A percentile compares a stretch with the other conserved stretches of the same genome.
Conservation (phyloP, 148 eudicot genomes). For the Chenopodium album region DNA sequence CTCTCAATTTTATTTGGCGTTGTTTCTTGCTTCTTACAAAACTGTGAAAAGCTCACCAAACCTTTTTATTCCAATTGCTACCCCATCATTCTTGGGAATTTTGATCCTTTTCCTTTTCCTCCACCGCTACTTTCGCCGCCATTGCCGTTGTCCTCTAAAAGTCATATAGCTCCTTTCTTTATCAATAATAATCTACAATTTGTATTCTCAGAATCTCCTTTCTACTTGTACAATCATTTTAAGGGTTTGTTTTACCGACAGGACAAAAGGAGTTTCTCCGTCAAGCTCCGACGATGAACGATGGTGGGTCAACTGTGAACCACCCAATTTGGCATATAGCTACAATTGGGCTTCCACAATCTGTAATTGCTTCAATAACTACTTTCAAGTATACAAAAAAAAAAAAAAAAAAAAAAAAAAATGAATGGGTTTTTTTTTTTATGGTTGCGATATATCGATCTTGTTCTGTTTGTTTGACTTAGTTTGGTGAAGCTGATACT, state of each 20-base stretch:
- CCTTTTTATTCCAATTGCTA: background rate
- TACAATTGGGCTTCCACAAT: constrained; percentile 48
- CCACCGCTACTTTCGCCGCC: constrained; percentile 7
- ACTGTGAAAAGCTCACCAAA: background rate
- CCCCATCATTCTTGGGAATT: background rate
- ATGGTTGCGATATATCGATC: constrained; percentile 40
- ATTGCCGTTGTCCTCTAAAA: constrained; percentile 8
- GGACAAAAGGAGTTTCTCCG: background rate
- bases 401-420: background rate
- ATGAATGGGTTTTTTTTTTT: constrained; percentile 35
- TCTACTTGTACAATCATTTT: constrained; percentile 35
- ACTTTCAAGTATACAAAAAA: constrained; percentile 38
- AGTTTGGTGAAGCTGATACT: constrained; percentile 56
- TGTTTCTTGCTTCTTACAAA: background rate
- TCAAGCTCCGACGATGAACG: constrained; percentile 7
- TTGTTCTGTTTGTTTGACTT: constrained; percentile 58
- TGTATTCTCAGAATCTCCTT: constrained; percentile 43
- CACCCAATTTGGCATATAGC: constrained; percentile 59
- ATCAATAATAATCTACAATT: constrained; percentile 21
- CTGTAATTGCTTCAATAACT: constrained; percentile 54
- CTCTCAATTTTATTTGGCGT: background rate
- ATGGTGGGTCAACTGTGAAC: constrained; percentile 19
- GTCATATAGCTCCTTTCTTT: constrained; percentile 23
- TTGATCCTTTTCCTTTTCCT: background rate
- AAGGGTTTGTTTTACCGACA: constrained; percentile 20